Conservation (phyloP, 495 filamentous ascomycete species). For the Tuber melanosporum region DNA sequence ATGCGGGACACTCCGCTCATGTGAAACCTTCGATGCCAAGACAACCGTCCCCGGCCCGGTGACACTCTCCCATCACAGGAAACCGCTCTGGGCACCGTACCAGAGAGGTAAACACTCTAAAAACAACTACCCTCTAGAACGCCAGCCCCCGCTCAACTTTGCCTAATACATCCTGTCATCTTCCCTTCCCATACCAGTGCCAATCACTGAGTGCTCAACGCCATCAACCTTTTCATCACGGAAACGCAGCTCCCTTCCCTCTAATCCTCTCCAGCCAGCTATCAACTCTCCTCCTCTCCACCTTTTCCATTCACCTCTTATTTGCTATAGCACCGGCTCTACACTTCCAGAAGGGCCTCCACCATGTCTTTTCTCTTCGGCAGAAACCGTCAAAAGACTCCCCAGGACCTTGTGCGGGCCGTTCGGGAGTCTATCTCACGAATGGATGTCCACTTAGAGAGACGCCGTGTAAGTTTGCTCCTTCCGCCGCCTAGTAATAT, state of each 20-base stretch:
- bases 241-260: neutral
- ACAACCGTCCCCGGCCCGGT: neutral
- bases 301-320: constrained; percentile 3
- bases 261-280: neutral
- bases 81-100: neutral
- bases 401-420: constrained; percentile 51
- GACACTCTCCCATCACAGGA: neutral
- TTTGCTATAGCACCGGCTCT: neutral
- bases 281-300: neutral
- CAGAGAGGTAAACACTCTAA: constrained; percentile 12
- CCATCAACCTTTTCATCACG: neutral
- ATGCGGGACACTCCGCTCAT: too few species aligned
- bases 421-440: constrained; percentile 51
- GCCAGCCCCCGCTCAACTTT: constrained; percentile 17
- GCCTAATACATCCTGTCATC: neutral
- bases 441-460: constrained; percentile 45
- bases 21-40: neutral
- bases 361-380: constrained; percentile 90
- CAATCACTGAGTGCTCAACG: neutral
- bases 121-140: constrained; percentile 11
- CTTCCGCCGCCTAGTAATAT: constrained; percentile 10
- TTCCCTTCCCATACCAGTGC: neutral
- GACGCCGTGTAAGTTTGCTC: constrained; percentile 46
- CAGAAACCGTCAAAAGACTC: constrained; percentile 55
- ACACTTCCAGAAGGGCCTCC: neutral